Conservation (phyloP, 805 yeast species). For the Pichia scutulata region DNA sequence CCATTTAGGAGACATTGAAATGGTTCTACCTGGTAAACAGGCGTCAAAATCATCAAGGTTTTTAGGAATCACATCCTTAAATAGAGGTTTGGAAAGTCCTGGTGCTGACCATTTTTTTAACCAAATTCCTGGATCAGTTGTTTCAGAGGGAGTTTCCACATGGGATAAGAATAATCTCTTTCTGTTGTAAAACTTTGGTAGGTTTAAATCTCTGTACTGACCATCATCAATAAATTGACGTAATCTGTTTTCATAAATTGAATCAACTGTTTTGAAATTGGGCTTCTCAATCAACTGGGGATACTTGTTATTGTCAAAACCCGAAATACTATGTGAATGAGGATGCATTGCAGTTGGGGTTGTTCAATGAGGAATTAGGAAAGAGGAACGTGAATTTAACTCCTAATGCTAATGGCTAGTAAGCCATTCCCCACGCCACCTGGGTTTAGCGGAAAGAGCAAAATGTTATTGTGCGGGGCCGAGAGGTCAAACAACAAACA, state of each 20-base stretch:
- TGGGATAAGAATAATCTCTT: conserved; percentile 32
- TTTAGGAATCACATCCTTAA: conserved; percentile 46
- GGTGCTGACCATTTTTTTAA: conserved; percentile 71
- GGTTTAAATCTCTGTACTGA: conserved; percentile 57
- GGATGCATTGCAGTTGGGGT: not conserved
- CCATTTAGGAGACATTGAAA: conserved; percentile 83
- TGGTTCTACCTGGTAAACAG: conserved; percentile 62
- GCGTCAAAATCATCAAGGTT: conserved; percentile 42
- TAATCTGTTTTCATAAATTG: conserved; percentile 62
- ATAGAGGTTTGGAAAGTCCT: conserved; percentile 55
- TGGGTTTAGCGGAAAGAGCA: too few species aligned
- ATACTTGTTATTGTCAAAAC: conserved; percentile 16
- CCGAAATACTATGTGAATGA: not conserved
- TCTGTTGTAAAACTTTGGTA: conserved; percentile 74
- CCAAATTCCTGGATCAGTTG: conserved; percentile 34
- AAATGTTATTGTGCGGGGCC: too few species aligned
- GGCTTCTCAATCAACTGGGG: conserved; percentile 45
- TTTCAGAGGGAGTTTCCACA: conserved; percentile 27
- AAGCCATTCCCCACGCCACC: too few species aligned
- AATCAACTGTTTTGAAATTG: conserved; percentile 67
- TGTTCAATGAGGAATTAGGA: not conserved
- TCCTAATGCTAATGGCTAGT: too few species aligned
- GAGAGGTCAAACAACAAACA: too few species aligned
- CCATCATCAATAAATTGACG: conserved; percentile 80
- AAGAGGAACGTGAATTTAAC: not conserved